Conservation (phyloP, 257 asterid species). For the Solanum virginianum region DNA sequence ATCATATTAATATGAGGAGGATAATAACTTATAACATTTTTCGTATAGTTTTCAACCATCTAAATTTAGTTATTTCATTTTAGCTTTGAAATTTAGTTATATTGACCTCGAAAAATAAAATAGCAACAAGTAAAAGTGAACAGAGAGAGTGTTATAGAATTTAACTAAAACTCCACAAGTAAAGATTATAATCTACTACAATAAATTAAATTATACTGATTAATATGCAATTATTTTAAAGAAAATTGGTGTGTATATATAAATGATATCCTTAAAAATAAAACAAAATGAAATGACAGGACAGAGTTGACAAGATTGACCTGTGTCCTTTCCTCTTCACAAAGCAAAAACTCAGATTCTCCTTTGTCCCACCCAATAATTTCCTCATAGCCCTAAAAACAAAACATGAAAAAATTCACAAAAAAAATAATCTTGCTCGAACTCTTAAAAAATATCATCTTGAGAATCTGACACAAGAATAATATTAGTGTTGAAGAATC, state of each 20-base stretch:
- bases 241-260: not conserved
- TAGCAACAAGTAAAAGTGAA: no score
- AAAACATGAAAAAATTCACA: not conserved
- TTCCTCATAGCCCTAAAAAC: constrained; percentile 1
- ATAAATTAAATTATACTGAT: not conserved
- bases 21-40: no score
- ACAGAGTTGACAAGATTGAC: constrained; percentile 58
- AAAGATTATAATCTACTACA: not conserved
- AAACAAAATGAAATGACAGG: constrained; percentile 42
- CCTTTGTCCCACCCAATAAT: constrained; percentile 22
- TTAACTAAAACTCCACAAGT: not conserved
- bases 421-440: not conserved
- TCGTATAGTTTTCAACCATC: no score
- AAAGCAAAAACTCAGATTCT: constrained; percentile 24
- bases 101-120: no score
- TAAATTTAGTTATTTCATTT: no score
- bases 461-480: not conserved
- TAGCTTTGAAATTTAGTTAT: no score
- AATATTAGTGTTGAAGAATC: not conserved
- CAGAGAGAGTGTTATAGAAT: not conserved
- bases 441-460: not conserved
- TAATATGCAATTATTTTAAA: not conserved
- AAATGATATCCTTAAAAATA: not conserved
- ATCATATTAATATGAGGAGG: no score
- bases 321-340: constrained; percentile 27